phyloP scores from a whole-genome alignment of 495 filamentous ascomycete species.

The Aspergillus coremiiformis region DNA sequence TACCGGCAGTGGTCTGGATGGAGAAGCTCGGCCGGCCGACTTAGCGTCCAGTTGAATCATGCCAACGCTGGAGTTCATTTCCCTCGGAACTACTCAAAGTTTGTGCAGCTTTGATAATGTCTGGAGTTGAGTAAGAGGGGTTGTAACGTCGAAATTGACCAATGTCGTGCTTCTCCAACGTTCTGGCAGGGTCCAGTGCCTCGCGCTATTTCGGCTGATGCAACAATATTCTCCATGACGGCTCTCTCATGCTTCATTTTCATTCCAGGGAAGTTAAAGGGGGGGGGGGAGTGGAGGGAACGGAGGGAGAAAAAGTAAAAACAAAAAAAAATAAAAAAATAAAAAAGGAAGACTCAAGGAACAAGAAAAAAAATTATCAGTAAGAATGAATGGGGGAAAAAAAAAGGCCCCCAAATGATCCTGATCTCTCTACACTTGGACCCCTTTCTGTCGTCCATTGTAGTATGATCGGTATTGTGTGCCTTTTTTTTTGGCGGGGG shows the following conservation, averaged over 20 bases:
- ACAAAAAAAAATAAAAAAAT: too few relatives aligned
- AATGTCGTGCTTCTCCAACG: constrained; percentile 27
- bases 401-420: constrained; percentile 5
- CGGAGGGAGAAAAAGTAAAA: background rate
- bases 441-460: constrained; percentile 27
- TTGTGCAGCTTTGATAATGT: constrained; percentile 19
- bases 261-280: background rate
- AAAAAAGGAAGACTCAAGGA: too few relatives aligned
- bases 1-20: constrained; percentile 21
- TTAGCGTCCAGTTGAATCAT: constrained; percentile 9
- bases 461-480: constrained; percentile 11
- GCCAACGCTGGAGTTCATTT: constrained; percentile 15
- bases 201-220: constrained; percentile 17
- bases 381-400: constrained; percentile 5
- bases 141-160: constrained; percentile 30
- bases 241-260: constrained; percentile 4
- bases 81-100: constrained; percentile 16
- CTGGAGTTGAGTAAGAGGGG: constrained; percentile 20
- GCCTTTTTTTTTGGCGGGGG: constrained; percentile 4
- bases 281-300: background rate
- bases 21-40: constrained; percentile 21
- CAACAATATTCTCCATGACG: constrained; percentile 22
- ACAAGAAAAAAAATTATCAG: background rate
- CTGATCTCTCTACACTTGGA: constrained; percentile 13
- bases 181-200: constrained; percentile 15